Base-by-base conservation (phyloP, 2,329 filamentous ascomycete species). In the Coleophoma cylindrospora region DNA sequence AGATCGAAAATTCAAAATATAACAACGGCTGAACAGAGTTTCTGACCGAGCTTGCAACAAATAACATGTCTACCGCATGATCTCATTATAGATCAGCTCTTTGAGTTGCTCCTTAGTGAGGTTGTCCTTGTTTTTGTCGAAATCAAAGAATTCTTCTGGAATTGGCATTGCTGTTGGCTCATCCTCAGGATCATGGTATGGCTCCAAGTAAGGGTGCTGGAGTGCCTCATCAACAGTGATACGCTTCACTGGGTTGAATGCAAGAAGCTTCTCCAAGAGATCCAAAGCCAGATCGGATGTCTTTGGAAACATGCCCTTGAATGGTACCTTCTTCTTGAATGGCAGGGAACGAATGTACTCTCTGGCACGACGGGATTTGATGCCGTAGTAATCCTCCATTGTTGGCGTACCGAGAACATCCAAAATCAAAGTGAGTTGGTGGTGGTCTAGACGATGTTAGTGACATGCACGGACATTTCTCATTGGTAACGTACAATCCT, bases 311-410 rank as follows among this genome's bases (percentile, higher is more conserved):
- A 99, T 84, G 41, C 87, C 89, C 69, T 94, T 89, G 83, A 96
- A 94, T 0, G 94, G 91, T 44, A 97, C 95, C 84, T 97, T 97
- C 85, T 97, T 97, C 83, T 97, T 97, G 79, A 97, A 97, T 15
- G 94, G 92, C 43, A 97, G 81, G 48, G 91, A 96, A 54, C 94
- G 90, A 67, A 99, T 99, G 74, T 99, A 99, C 73, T 99, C 94
- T 57, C 94, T 84, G 46, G 94, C 94, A 64, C 94, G 89, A 58
- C 94, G 88, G 48, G 94, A 97, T 75, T 99, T 99, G 81, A 99
- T 99, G 58, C 94, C 94, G 64, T 99, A 99, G 80, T 99, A 99
- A 69, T 99, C 94, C 70, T 99, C 94, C 94, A 99, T 99, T 12
- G 94, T 99, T 3, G 94, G 94, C 3, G 94, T 99, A 57, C 94